phyloP scores from a whole-genome alignment of 495 filamentous ascomycete species.

The Lasiosphaeria hispida region DNA sequence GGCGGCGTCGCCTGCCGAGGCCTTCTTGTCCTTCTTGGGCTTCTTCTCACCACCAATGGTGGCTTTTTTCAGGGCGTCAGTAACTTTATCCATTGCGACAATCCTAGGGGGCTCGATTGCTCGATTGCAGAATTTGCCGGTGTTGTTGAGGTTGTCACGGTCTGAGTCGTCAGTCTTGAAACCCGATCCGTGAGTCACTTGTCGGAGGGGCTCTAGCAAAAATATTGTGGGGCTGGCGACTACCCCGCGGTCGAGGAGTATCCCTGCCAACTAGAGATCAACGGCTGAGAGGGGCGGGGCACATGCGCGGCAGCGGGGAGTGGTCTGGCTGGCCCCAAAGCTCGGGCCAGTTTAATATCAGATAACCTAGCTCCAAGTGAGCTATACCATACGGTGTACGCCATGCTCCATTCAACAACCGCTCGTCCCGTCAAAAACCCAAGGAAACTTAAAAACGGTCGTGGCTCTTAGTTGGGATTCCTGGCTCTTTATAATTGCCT shows the following conservation, averaged over 20 bases:
- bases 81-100: conserved; percentile 30
- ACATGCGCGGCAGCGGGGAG: background rate
- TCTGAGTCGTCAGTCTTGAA: conserved; percentile 18
- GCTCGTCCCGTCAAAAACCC: background rate
- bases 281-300: background rate
- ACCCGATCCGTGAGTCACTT: conserved; percentile 30
- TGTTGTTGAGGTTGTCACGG: background rate
- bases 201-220: conserved; percentile 20
- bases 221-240: conserved; percentile 16
- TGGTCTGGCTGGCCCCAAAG: too few species aligned
- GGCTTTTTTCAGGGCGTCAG: conserved; percentile 34
- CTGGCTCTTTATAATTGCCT: too few species aligned
- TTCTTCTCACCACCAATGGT: conserved; percentile 35
- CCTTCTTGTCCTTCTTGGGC: conserved; percentile 42
- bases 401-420: background rate
- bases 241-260: conserved; percentile 12
- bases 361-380: too few species aligned
- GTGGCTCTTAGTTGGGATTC: too few species aligned
- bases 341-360: too few species aligned
- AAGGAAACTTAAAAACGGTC: too few species aligned
- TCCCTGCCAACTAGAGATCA: conserved; percentile 5
- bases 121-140: conserved; percentile 3
- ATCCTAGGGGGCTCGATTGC: background rate
- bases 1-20: conserved; percentile 37
- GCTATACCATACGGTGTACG: background rate